These are phyloP conservation scores for Sarocladium kiliense DNA, from an alignment of 2,329 filamentous ascomycete species.

Conservation along the genomic window DNA sequence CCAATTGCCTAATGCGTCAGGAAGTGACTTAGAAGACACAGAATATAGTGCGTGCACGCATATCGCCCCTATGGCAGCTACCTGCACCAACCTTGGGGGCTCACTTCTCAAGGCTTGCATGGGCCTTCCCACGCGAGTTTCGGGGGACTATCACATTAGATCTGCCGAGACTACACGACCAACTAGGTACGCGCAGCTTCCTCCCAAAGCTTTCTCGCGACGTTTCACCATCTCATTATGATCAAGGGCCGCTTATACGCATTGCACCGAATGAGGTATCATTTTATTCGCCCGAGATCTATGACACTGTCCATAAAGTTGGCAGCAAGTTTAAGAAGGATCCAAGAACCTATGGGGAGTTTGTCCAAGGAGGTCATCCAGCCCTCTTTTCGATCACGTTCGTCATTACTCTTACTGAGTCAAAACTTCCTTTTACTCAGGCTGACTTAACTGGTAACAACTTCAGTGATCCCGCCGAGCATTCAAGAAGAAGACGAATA, in stretches of 20 bases:
- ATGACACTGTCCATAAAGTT: constrained; percentile 20
- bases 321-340: constrained; percentile 20
- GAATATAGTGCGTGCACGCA: no score
- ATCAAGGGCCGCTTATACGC: constrained; percentile 17
- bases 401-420: constrained; percentile 11
- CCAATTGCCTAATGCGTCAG: no score
- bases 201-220: no score
- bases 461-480: constrained; percentile 18
- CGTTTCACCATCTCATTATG: no score
- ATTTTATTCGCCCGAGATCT: constrained; percentile 20
- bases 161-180: constrained; percentile 18
- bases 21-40: no score
- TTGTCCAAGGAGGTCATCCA: constrained; percentile 21
- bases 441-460: no score
- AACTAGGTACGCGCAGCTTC: constrained; percentile 10
- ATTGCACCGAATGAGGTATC: constrained; percentile 20
- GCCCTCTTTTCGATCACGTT: constrained; percentile 24
- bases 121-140: constrained; percentile 18
- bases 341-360: constrained; percentile 20
- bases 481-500: no score
- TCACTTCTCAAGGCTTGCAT: constrained; percentile 17
- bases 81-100: constrained; percentile 10
- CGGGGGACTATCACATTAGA: constrained; percentile 16
- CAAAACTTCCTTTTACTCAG: no score
- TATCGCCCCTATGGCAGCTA: no score